Base-by-base conservation (phyloP, 2,329 filamentous ascomycete species). In the Ophiocordyceps camponoti-saundersi region DNA sequence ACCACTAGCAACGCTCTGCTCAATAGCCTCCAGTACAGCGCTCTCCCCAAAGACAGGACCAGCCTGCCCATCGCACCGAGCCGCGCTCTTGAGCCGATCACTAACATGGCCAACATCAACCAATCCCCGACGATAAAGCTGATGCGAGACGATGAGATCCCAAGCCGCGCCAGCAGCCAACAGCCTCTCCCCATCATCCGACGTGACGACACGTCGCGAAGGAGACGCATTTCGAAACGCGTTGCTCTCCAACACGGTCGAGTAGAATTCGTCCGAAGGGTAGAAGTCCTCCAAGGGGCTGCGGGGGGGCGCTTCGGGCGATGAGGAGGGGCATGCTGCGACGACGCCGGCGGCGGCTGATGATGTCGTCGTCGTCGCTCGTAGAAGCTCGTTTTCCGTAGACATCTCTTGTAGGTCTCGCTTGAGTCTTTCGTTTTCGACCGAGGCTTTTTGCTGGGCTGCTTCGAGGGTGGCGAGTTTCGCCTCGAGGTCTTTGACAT, bases 401-500 rank as follows among this genome's bases (percentile, higher is more conserved):
- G 26, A 29, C 26, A 29, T 29, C 26, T 29, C 26, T 29, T 29
- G 26, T 11, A 29, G 26, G 26, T 29, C 26, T 2, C 26, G 26
- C 26, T 11, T 29, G 26, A 29, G 26, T 29, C 26, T 29, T 10
- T 29, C 26, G 26, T 29, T 29, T 10, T 29, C 26, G 26, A 29
- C 26, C 26, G 26, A 29, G 26, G 26, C 7, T 32, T 77, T 73
- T 47, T 80, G 75, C 46, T 85, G 83, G 45, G 80, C 79, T 49
- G 80, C 78, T 59, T 29, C 26, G 26, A 29, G 26, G 44, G 70
- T 73, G 45, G 77, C 81, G 26, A 96, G 79, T 61, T 94, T 92
- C 48, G 79, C 77, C 65, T 96, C 89, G 22, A 96, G 80, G 50
- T 96, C 88, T 61, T 89, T 89, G 51, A 96, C 88, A 58, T 94